Evolutionary conservation across 805 yeast genomes (phyloP), one percentile per base, ranked within the genome.

Genomic region (Candida insectalens): DNA sequence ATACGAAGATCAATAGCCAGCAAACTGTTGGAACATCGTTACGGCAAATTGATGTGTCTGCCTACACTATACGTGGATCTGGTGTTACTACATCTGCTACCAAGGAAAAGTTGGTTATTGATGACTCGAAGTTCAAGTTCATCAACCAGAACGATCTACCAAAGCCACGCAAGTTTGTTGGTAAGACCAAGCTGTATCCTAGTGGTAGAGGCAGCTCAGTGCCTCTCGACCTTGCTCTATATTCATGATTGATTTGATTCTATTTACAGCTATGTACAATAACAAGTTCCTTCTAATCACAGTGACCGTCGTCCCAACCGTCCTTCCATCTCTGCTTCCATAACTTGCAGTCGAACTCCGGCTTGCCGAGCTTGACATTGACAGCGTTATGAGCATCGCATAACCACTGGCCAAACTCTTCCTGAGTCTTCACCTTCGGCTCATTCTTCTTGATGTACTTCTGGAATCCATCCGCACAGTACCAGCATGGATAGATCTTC

Each of bases 241-340:
- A 23, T 17, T 15, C 32, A 16, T 28, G 8, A 28, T 10, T 18
- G 15, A 18, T 8, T 12, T 2, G 7, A 28, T 14, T 19, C 10
- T 31, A 25, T 25, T 16, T 31, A 15, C 23, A 23, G 16, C n/a
- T 25, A 17, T 12, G 13, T 20, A 20, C 16, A 20, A 30, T 15
- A 7, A 10, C 16, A 9, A 31, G 9, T 30, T 30, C 14, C 8
- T 9, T 25, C 37, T 42, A 64, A 38, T 68, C 71, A 43, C 74
- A 69, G 17, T 65, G 53, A 2, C 73, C 73, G 44, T 71, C 75
- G 25, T 81, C 80, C 96, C 95, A 87, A 1, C 96, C 96, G 46
- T 84, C 94, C 44, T 71, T 77, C 98, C 98, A 89, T 51, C 98
- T 75, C 47, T 82, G 74, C 52, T 78, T 78, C 98, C 98, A 92